Evolutionary conservation across 495 filamentous ascomycete genomes (phyloP), one percentile per base, ranked within the genome.

Genomic region (Monascus purpureus): DNA sequence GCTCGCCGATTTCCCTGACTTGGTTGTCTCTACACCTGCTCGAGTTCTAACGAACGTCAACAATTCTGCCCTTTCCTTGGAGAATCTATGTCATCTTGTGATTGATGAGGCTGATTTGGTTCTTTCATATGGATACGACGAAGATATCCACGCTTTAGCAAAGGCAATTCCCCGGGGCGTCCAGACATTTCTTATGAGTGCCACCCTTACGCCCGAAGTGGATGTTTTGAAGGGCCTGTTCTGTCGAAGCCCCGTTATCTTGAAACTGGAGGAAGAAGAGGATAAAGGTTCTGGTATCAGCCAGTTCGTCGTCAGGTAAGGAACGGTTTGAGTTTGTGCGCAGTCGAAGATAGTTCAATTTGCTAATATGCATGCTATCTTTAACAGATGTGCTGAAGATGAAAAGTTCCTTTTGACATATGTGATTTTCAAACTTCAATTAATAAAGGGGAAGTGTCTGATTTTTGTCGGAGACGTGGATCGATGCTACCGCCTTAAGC

Each of bases 21-120:
- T 99, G 25, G 72, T 99, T 18, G 70, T 99, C 17, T 76, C 86
- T 6, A 99, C 90, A 1, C 92, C 90, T 0, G 72, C 81, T 5
- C 70, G 82, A 39, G 81, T 77, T 16, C 68, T 79, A 35, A 53
- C 68, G 19, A 79, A 85, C 44, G 50, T 87, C 35, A 80, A 79
- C 35, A 72, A 66, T 26, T 73, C 72, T 0, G 68, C 75, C 0
- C 65, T 93, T 29, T 71, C 71, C 2, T 55, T 92, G 12, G 69
- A 76, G 6, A 66, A 70, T 32, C 67, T 96, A 23, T 68, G 71
- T 29, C 71, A 86, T 33, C 58, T 99, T 9, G 86, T 96, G 8
- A 77, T 99, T 35, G 90, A 99, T 46, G 90, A 99, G 56, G 86
- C 87, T 2, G 90, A 99, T 52, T 52, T 96, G 33, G 77, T 96